These are phyloP conservation scores for Carex cristatella DNA, from an alignment of 176 grass and related monocot genomes.

Conservation along the genomic window DNA sequence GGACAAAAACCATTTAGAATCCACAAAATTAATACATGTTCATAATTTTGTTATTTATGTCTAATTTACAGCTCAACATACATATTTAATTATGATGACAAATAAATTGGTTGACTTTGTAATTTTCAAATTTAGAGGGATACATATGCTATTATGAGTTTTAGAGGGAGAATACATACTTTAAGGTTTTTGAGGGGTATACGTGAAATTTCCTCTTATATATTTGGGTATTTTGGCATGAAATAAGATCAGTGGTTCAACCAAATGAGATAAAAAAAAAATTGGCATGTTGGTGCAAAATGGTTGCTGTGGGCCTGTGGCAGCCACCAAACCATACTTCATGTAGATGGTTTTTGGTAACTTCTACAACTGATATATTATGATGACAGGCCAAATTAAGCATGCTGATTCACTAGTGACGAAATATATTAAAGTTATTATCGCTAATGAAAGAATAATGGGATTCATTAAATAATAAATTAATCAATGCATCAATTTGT, in stretches of 20 bases:
- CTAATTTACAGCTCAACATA: no score
- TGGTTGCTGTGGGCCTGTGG: neutral
- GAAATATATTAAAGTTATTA: neutral
- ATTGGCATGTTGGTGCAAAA: neutral
- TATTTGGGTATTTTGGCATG: neutral
- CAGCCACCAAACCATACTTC: neutral
- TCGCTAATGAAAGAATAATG: neutral
- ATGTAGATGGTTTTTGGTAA: neutral
- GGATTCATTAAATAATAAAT: neutral
- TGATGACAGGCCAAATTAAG: neutral
- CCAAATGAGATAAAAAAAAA: neutral
- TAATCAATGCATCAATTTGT: neutral
- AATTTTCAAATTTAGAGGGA: no score
- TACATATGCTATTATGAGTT: no score
- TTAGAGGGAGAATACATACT: no score
- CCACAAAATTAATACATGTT: no score
- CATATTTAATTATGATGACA: no score
- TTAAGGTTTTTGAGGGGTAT: no score
- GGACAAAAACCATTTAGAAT: no score
- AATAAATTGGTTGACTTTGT: no score
- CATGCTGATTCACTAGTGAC: neutral
- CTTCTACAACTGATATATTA: neutral
- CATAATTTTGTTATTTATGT: no score
- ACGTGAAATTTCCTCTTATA: no score
- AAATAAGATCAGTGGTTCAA: slow-evolving; percentile 17